Evolutionary conservation across 1,139 yeast genomes (phyloP).

Genomic region (Geotrichum siamense): DNA sequence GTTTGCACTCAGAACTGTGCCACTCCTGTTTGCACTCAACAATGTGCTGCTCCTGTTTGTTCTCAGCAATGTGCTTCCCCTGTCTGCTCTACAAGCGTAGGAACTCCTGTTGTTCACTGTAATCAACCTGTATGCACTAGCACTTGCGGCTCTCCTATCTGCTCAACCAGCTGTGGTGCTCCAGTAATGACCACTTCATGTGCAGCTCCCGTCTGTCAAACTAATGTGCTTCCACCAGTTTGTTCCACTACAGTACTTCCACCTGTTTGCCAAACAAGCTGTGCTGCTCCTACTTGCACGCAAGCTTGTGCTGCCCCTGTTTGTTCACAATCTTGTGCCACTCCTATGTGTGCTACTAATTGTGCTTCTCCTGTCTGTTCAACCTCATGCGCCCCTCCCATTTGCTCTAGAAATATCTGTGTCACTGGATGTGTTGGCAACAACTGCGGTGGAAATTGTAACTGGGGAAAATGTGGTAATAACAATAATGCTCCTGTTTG

Average conservation of each 20-base stretch:
- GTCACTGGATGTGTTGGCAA: not conserved
- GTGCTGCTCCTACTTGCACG: not conserved
- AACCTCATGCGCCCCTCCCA: not conserved
- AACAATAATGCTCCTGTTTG: not conserved
- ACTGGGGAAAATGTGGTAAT: not conserved
- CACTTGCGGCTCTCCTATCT: not conserved
- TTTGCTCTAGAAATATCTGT: not conserved
- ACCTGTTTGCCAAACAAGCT: not conserved
- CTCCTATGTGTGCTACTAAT: not conserved
- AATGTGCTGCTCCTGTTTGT: constrained; percentile 2
- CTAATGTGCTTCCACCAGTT: not conserved
- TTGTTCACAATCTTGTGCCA: not conserved
- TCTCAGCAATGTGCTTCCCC: not conserved
- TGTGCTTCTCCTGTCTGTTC: constrained; percentile 1
- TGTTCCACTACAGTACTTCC: not conserved
- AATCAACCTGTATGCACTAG: not conserved
- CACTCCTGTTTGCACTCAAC: not conserved
- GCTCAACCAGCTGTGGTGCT: not conserved
- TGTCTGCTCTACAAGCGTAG: not conserved
- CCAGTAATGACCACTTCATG: not conserved
- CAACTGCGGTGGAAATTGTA: not conserved
- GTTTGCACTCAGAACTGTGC: not conserved
- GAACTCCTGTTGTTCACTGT: not conserved
- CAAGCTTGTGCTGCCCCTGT: not conserved
- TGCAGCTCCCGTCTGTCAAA: not conserved